Evolutionary conservation across 768 basidiomycete genomes (phyloP), one percentile per base, ranked within the genome.

Genomic region (Asterophora lycoperdoides): DNA sequence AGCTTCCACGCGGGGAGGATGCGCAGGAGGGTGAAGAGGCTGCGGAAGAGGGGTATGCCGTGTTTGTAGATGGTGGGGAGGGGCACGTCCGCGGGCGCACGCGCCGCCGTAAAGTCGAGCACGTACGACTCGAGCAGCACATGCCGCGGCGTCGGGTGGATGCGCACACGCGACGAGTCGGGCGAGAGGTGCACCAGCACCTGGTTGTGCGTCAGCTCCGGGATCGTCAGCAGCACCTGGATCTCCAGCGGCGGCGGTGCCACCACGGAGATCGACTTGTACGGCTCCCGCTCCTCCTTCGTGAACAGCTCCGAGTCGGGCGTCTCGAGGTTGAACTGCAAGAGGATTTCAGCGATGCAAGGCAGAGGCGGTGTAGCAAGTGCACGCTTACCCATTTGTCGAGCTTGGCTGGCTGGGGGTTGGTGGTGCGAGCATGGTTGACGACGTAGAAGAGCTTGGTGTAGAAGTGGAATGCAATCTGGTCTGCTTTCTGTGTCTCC

Each of bases 301-400:
- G 76, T 80, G 65, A 81, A 84, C n/a, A 73, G 58, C 52, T 88
- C 83, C 28, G 79, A 76, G 66, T 89, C 84, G 17, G 83, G 84
- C 1, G 81, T 87, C 67, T 89, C 87, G 44, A 90, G 71, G 65
- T 89, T 90, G 74, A 90, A 90, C 89, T 90, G n/a, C 1, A 17
- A 11, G 33, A 41, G 9, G n/a, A 34, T 50, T 33, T 50, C 45
- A 20, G 20, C 33, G 18, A 36, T 19, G 28, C 4, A 45, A 14
- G 4, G 11, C 17, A 18, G 11, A 32, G n/a, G 48, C 47, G 38
- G 39, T 41, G 33, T 20, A 10, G 18, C 19, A 1, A 71, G n/a
- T n/a, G n/a, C 86, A 51, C 42, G n/a, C n/a, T n/a, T n/a, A 90
- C 88, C 89, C 89, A 91, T 78, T 87, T 90, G 63, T 92, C 89